Evolutionary conservation across 805 yeast genomes (phyloP).

Genomic region (Ogataea siamensis): DNA sequence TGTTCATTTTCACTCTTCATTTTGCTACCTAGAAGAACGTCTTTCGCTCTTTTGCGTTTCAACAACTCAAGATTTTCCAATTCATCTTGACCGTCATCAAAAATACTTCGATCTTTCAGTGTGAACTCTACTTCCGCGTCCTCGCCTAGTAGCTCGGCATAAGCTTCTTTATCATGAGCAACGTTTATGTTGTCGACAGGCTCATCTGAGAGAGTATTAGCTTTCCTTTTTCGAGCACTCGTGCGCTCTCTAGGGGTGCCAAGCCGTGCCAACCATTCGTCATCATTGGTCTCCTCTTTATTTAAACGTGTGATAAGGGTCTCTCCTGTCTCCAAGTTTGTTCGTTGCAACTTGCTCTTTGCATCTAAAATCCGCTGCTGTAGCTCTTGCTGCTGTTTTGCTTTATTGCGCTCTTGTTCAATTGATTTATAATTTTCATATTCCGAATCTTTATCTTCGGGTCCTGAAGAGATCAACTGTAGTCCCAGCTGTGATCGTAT

Average conservation of each 20-base stretch:
- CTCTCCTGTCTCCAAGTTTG: slow-evolving; percentile 24
- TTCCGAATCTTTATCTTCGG: slow-evolving; percentile 31
- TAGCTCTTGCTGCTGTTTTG: slow-evolving; percentile 26
- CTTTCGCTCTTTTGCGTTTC: slow-evolving; percentile 19
- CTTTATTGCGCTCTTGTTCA: slow-evolving; percentile 35
- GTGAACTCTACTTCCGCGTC: slow-evolving; percentile 52
- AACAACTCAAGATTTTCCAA: slow-evolving; percentile 36
- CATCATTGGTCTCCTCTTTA: slow-evolving; percentile 34
- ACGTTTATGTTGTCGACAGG: slow-evolving; percentile 37
- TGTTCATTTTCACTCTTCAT: slow-evolving; percentile 35
- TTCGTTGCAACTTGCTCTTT: slow-evolving; percentile 22
- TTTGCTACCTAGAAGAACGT: slow-evolving; percentile 15
- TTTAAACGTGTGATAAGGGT: slow-evolving; percentile 28
- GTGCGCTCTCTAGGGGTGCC: slow-evolving; percentile 20
- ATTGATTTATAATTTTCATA: slow-evolving; percentile 34
- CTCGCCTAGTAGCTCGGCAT: slow-evolving; percentile 32
- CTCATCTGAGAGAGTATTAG: slow-evolving; percentile 7
- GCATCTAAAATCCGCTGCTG: slow-evolving; percentile 14
- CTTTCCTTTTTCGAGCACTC: slow-evolving; percentile 6
- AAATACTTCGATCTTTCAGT: slow-evolving; percentile 47
- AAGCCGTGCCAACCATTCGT: slow-evolving; percentile 35
- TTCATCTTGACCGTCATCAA: slow-evolving; percentile 39
- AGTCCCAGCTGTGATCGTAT: slow-evolving; percentile 23
- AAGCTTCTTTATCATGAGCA: slow-evolving; percentile 44
- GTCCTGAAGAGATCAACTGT: slow-evolving; percentile 33